A percentile compares a stretch with the other conserved stretches of the same genome.
Conservation (phyloP, 306 rosid species). For the Dryas alaskensis region DNA sequence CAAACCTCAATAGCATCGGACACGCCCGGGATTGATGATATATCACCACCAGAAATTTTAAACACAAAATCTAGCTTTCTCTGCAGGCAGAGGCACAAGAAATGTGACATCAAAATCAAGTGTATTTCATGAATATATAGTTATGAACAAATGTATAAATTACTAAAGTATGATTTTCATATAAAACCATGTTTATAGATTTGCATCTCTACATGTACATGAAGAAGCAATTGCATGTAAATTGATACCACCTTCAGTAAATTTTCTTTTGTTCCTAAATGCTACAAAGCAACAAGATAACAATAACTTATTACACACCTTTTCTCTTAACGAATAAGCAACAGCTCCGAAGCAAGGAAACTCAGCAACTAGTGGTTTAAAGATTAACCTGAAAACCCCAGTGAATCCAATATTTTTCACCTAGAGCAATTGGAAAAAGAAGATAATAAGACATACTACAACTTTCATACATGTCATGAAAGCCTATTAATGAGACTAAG, state of each 20-base stretch:
- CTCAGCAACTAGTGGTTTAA: conserved; percentile 82
- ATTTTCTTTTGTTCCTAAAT: not conserved
- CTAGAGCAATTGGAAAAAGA: conserved; percentile 53
- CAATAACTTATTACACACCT: conserved; percentile 40
- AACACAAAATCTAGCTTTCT: conserved; percentile 88
- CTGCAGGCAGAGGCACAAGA: conserved; percentile 40
- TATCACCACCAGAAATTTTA: conserved; percentile 73
- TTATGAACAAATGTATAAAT: not conserved
- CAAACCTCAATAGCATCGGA: conserved; percentile 85
- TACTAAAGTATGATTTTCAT: not conserved
- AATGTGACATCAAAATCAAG: not conserved
- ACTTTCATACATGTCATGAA: not conserved
- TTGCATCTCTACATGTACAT: no score
- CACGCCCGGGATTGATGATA: conserved; percentile 79
- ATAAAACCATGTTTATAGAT: no score
- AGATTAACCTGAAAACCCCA: conserved; percentile 97
- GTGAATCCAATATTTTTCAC: conserved; percentile 98
- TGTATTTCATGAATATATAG: not conserved
- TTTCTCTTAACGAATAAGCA: conserved; percentile 72
- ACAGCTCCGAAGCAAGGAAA: conserved; percentile 92
- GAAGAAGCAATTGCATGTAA: no score
- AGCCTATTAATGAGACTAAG: not conserved
- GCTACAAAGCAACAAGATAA: not conserved
- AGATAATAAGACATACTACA: conserved; percentile 7
- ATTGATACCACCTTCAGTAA: no score